These are phyloP conservation scores for Cladorrhinum sp. DNA, from an alignment of 2,329 filamentous ascomycete genomes.

Conservation along the genomic window DNA sequence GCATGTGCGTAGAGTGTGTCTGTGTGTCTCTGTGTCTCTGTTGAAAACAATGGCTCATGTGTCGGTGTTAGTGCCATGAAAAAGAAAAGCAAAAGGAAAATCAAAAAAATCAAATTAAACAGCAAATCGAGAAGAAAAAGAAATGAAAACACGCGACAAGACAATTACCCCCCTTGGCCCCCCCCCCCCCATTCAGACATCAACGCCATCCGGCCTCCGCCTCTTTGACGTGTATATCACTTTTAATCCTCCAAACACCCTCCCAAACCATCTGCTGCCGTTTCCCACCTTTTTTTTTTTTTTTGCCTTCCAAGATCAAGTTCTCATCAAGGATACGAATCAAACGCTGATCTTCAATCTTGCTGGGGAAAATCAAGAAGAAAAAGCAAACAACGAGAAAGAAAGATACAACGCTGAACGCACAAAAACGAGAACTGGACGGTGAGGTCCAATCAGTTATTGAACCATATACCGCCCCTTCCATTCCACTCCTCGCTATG, in stretches of 20 bases:
- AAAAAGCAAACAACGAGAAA: slow-evolving; percentile 22
- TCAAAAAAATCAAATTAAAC: slow-evolving; percentile 12
- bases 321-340: slow-evolving; percentile 20
- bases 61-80: slow-evolving; percentile 14
- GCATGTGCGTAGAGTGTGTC: background rate
- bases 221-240: slow-evolving; percentile 21
- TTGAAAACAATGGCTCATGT: too few relatives aligned
- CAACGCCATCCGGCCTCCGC: slow-evolving; percentile 26
- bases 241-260: slow-evolving; percentile 14
- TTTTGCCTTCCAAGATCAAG: background rate
- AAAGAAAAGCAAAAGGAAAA: slow-evolving; percentile 20
- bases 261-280: slow-evolving; percentile 1
- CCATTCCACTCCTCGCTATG: slow-evolving; percentile 28
- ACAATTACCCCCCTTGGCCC: slow-evolving; percentile 20
- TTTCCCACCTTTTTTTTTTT: slow-evolving; percentile 21
- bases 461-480: slow-evolving; percentile 26
- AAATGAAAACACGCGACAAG: slow-evolving; percentile 5
- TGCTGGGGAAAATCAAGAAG: slow-evolving; percentile 16
- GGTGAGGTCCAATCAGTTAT: slow-evolving; percentile 28
- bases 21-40: background rate
- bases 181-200: slow-evolving; percentile 20
- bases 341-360: slow-evolving; percentile 21
- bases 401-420: slow-evolving; percentile 26
- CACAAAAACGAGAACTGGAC: slow-evolving; percentile 30
- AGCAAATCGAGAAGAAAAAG: background rate